phyloP scores from a whole-genome alignment of 208 protist genomes.

The Phytomonas francai region DNA sequence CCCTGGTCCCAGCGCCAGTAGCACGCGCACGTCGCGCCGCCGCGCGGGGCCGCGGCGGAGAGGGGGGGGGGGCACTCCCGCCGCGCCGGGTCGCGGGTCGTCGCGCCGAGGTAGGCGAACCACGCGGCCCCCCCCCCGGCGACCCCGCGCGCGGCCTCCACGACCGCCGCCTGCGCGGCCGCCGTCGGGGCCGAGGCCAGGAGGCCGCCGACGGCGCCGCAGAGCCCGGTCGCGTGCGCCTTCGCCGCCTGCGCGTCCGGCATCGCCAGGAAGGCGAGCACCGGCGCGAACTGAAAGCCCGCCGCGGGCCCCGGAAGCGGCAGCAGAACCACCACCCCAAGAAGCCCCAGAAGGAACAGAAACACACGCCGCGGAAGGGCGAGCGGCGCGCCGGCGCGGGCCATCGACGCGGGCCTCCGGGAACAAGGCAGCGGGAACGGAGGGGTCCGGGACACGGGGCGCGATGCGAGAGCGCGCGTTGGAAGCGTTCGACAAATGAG shows the following conservation, averaged over 20 bases:
- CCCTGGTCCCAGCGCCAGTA: constrained; percentile 40
- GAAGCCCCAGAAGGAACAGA: too few species aligned
- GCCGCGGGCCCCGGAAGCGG: background rate
- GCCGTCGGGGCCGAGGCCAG: constrained; percentile 20
- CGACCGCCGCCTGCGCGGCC: constrained; percentile 11
- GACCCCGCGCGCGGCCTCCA: constrained; percentile 8
- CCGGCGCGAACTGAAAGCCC: constrained; percentile 19
- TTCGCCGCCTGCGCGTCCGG: constrained; percentile 11
- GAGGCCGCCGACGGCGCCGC: constrained; percentile 20
- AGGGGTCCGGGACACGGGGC: too few species aligned
- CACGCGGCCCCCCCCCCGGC: constrained; percentile 13
- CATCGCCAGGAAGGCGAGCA: constrained; percentile 16
- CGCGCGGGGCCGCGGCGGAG: background rate
- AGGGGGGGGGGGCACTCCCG: constrained; percentile 8
- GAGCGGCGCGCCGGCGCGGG: too few species aligned
- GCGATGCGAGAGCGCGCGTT: too few species aligned
- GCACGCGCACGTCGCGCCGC: constrained; percentile 16
- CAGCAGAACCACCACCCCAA: too few species aligned
- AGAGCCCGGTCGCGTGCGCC: constrained; percentile 12
- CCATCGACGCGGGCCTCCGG: too few species aligned
- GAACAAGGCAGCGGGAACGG: too few species aligned
- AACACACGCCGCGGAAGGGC: too few species aligned
- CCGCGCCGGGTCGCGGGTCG: constrained; percentile 8
- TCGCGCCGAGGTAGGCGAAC: constrained; percentile 28
- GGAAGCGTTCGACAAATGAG: too few species aligned